Evolutionary conservation across 257 asterid species (phyloP), one percentile per base, ranked within the genome.

Genomic region (Lantana camara): DNA sequence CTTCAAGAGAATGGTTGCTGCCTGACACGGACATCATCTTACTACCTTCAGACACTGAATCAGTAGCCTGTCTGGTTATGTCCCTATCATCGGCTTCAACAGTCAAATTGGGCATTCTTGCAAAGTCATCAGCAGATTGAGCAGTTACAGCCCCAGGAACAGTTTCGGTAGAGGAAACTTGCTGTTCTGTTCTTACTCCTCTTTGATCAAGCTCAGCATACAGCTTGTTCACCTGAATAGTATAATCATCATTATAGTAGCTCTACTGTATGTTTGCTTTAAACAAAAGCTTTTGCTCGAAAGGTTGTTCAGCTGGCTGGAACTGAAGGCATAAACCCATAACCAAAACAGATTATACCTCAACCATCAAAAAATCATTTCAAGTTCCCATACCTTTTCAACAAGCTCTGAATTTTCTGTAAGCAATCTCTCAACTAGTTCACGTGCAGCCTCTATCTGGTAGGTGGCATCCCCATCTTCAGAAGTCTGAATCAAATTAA

Each of bases 371-470:
- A n/a, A n/a, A n/a, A 13, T 20, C 62, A 63, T 19, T 49, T 34
- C 49, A 69, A 15, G 35, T 44, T 47, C 14, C 60, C 42, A 56
- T 54, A 89, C 96, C 83, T 89, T 84, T 64, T 64, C 86, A 60
- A 77, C 88, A 70, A 78, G 90, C 74, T 82, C 75, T 11, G 82
- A 68, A 77, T 85, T 87, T 75, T 87, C 91, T 30, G 54, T 19
- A 12, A 73, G 55, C 77, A 82, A 69, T 69, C 64, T 87, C 69
- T 74, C 88, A 64, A 76, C 82, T 65, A 74, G 69, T 72, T 74
- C 80, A 32, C 19, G 66, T n/a, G 83, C 70, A 70, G 80, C 82
- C 63, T 76, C 91, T 49, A 44, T 42, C 66, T 77, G 78, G 62
- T 75, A 41, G 58, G 69, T 70, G 17, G 44, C 67, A 47, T 75